A percentile compares a stretch with the other conserved stretches of the same genome.
Conservation (phyloP, 257 asterid genomes). For the Solanum piurae region DNA sequence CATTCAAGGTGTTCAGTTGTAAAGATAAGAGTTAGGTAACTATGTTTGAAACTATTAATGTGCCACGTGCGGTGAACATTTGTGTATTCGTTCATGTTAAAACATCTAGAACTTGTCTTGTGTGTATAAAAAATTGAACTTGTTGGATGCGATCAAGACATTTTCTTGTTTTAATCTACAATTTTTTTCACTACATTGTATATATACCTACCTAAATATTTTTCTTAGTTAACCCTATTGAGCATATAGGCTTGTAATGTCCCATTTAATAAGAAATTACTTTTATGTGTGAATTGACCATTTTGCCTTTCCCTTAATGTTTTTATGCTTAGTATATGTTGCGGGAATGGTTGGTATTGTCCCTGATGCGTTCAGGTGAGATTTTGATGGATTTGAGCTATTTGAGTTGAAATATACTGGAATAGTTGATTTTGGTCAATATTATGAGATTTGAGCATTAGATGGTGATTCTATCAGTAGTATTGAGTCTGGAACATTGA, state of each 20-base stretch:
- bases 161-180: not conserved
- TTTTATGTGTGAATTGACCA: not conserved
- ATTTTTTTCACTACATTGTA: not conserved
- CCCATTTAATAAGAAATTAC: too few species aligned
- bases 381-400: not conserved
- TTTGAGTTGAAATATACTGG: not conserved
- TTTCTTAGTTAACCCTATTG: too few species aligned
- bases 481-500: not conserved
- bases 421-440: too few species aligned
- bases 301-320: not conserved
- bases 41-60: not conserved
- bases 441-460: not conserved
- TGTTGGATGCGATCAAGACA: not conserved
- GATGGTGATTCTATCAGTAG: not conserved
- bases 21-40: not conserved
- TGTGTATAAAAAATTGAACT: not conserved
- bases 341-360: not conserved
- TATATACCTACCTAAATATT: too few species aligned
- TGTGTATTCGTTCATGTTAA: not conserved
- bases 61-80: not conserved
- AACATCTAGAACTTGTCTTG: not conserved
- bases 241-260: too few species aligned
- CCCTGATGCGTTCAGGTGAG: not conserved
- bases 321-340: not conserved
- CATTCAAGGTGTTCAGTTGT: not conserved